These are phyloP conservation scores for Fonsecaea monophora DNA, from an alignment of 2,329 filamentous ascomycete genomes.

Conservation along the genomic window DNA sequence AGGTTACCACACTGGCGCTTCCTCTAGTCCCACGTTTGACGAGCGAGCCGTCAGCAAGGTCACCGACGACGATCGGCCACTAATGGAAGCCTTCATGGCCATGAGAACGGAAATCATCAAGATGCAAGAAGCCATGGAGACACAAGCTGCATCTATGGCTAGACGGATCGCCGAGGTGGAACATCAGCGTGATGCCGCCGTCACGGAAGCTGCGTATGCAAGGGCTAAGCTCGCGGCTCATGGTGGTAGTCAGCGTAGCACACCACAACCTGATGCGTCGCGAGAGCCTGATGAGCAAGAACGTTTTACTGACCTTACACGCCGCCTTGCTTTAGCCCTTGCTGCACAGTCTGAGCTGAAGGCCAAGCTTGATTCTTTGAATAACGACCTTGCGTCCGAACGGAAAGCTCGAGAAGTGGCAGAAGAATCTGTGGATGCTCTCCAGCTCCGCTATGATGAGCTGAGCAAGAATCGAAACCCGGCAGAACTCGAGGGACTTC, in stretches of 20 bases:
- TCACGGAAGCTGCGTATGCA: conserved; percentile 92
- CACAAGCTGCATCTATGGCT: conserved; percentile 83
- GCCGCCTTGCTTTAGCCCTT: conserved; percentile 81
- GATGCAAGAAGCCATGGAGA: conserved; percentile 87
- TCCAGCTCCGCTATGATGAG: conserved; percentile 81
- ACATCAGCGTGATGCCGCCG: conserved; percentile 90
- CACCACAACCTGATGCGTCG: conserved; percentile 63
- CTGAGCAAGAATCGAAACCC: conserved; percentile 84
- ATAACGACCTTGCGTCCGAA: conserved; percentile 78
- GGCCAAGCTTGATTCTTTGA: conserved; percentile 72
- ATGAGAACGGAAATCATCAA: conserved; percentile 90
- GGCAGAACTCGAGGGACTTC: conserved; percentile 82
- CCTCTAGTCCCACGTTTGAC: conserved; percentile 75
- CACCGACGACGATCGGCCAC: conserved; percentile 86
- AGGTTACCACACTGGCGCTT: conserved; percentile 78
- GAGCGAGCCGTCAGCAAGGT: conserved; percentile 78
- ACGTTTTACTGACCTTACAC: conserved; percentile 75
- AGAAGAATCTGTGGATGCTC: conserved; percentile 83
- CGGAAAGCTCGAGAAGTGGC: conserved; percentile 80
- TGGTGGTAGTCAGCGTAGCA: conserved; percentile 59
- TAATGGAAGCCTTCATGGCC: conserved; percentile 88
- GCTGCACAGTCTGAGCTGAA: conserved; percentile 81
- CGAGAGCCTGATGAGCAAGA: conserved; percentile 69
- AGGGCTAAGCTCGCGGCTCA: conserved; percentile 91
- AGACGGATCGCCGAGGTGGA: conserved; percentile 93